phyloP scores from a whole-genome alignment of 148 eudicot genomes.

The Rhododendron molle region DNA sequence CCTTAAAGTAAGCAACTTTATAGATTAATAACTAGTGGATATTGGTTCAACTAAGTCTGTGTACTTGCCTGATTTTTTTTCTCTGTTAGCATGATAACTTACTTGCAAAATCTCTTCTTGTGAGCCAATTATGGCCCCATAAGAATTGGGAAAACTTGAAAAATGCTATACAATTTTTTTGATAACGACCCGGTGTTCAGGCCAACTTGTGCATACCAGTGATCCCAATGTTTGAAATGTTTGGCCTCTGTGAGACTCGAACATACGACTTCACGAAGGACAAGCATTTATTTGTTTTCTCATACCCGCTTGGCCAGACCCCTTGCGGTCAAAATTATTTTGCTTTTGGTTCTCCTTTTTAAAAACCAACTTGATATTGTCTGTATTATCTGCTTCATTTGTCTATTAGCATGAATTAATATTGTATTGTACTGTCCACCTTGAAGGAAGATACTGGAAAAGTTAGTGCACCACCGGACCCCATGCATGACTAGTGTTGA shows the following conservation, averaged over 20 bases:
- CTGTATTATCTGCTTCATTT: not conserved
- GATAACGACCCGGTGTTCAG: not conserved
- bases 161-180: not conserved
- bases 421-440: not conserved
- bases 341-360: not conserved
- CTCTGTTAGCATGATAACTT: not conserved
- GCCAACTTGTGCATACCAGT: not conserved
- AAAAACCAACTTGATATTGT: not conserved
- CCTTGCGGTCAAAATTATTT: not conserved
- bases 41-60: not conserved
- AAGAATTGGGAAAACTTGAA: not conserved
- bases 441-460: slow-evolving; percentile 1
- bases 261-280: not conserved
- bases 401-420: not conserved
- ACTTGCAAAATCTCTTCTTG: not conserved
- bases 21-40: not conserved
- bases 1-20: not conserved
- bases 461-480: slow-evolving; percentile 10
- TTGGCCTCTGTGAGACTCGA: not conserved
- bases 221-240: not conserved
- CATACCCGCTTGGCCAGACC: not conserved
- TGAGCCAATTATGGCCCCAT: not conserved
- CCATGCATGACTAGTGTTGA: not conserved
- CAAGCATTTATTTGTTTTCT: not conserved
- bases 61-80: not conserved